A percentile compares a stretch with the other conserved stretches of the same genome.
phyloP scores from a whole-genome alignment of 495 filamentous ascomycete genomes.

The Filosporella fistucella region DNA sequence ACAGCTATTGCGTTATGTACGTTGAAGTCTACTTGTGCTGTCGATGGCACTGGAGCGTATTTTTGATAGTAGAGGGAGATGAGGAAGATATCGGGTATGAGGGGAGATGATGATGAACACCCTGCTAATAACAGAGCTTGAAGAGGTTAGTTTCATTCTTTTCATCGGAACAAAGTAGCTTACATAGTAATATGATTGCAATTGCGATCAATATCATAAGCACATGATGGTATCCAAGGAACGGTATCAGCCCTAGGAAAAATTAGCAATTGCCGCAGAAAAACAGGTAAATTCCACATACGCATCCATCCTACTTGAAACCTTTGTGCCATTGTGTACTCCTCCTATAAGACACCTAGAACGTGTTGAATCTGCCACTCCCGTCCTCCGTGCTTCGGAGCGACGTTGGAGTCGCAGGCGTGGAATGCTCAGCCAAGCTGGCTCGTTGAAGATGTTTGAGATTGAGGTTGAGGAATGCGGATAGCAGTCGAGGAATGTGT shows the following conservation, averaged over 20 bases:
- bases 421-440: conserved; percentile 25
- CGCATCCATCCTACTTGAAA: conserved; percentile 25
- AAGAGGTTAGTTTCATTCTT: conserved; percentile 6
- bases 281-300: conserved; percentile 9
- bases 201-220: conserved; percentile 96
- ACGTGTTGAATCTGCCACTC: conserved; percentile 20
- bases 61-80: conserved; percentile 69
- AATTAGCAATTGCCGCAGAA: conserved; percentile 13
- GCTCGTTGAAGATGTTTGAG: conserved; percentile 8
- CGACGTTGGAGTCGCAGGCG: conserved; percentile 26
- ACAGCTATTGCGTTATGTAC: conserved; percentile 71
- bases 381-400: conserved; percentile 25
- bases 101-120: conserved; percentile 70
- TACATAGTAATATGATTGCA: conserved; percentile 92
- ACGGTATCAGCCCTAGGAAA: conserved; percentile 73
- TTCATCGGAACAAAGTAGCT: conserved; percentile 30
- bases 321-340: conserved; percentile 18
- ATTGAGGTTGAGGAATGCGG: too few species aligned
- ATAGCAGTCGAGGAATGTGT: too few species aligned
- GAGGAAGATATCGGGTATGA: conserved; percentile 77
- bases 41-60: conserved; percentile 61
- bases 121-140: conserved; percentile 73
- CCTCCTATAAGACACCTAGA: conserved; percentile 17
- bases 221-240: conserved; percentile 97
- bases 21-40: conserved; percentile 79